Evolutionary conservation across 768 basidiomycete species (phyloP), one percentile per base, ranked within the genome.

Genomic region (Multifurca ochricompacta): DNA sequence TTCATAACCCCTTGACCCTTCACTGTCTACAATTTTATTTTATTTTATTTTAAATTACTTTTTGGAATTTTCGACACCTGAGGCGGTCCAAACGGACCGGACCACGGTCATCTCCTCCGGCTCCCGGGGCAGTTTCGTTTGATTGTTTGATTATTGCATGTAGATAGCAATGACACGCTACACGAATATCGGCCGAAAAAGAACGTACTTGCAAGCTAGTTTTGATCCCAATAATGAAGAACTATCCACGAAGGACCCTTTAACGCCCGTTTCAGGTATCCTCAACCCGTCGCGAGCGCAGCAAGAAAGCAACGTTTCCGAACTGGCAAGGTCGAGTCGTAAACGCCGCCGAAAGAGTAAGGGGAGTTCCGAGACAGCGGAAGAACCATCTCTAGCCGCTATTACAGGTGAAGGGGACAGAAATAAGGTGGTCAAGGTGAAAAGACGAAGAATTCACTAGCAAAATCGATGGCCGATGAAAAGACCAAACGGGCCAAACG

Each of bases 111-210:
- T n/a, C n/a, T n/a, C n/a, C n/a, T n/a, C n/a, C n/a, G n/a, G n/a
- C n/a, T n/a, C n/a, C n/a, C n/a, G n/a, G n/a, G n/a, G n/a, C n/a
- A n/a, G n/a, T n/a, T n/a, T n/a, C n/a, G n/a, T n/a, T n/a, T n/a
- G n/a, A n/a, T n/a, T n/a, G n/a, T n/a, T n/a, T n/a, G n/a, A n/a
- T n/a, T n/a, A n/a, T n/a, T n/a, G n/a, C n/a, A n/a, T n/a, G n/a
- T 23, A 32, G 30, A 30, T 19, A 14, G 21, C 2, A n/a, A 89
- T 90, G 87, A 88, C 87, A 13, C 79, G 87, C 39, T 71, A 82
- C 53, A 87, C 88, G 8, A 82, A 80, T 61, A 76, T 89, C 66
- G 83, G 82, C n/a, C 75, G 77, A 49, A 91, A 90, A 65, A 72
- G 87, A 46, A 83, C 80, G 4, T 80, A 87, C 63, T 59, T 88